These are phyloP conservation scores for Wickerhamomyces sp. DNA, from an alignment of 1,139 yeast species.

Conservation along the genomic window DNA sequence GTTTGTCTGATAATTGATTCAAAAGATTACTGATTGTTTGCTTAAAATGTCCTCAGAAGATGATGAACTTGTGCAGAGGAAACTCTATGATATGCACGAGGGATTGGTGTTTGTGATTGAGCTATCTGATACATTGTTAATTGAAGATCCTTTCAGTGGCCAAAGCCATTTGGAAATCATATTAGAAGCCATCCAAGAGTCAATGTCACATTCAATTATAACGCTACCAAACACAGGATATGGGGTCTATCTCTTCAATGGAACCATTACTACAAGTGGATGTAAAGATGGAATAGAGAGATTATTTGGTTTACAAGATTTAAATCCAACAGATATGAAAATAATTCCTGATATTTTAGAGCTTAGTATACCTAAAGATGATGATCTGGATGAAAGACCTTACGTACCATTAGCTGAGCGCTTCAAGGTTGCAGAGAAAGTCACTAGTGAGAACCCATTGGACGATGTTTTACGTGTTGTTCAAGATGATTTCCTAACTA, in stretches of 20 bases:
- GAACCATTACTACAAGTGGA: conserved; percentile 25
- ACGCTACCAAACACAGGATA: conserved; percentile 60
- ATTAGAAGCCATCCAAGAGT: conserved; percentile 46
- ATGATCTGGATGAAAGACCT: conserved; percentile 13
- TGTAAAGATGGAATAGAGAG: conserved; percentile 30
- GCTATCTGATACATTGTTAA: conserved; percentile 46
- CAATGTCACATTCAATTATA: conserved; percentile 55
- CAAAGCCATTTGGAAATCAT: conserved; percentile 48
- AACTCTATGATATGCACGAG: conserved; percentile 48
- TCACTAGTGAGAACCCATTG: conserved; percentile 24
- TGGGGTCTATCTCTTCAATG: conserved; percentile 60
- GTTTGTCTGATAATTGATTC: too few relatives aligned
- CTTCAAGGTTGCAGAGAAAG: conserved; percentile 19
- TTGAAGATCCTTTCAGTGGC: conserved; percentile 32
- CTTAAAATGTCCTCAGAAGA: conserved; percentile 6
- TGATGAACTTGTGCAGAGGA: not conserved
- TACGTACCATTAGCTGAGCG: conserved; percentile 18
- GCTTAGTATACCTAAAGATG: conserved; percentile 18
- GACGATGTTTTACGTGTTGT: conserved; percentile 31
- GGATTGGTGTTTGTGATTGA: conserved; percentile 63
- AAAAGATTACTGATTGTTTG: too few relatives aligned
- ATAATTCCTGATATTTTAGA: conserved; percentile 33
- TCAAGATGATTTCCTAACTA: conserved; percentile 32
- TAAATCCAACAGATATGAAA: conserved; percentile 38
- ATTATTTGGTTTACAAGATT: conserved; percentile 34